Conservation (phyloP, 2,329 filamentous ascomycete genomes). For the Penicillium sp. region DNA sequence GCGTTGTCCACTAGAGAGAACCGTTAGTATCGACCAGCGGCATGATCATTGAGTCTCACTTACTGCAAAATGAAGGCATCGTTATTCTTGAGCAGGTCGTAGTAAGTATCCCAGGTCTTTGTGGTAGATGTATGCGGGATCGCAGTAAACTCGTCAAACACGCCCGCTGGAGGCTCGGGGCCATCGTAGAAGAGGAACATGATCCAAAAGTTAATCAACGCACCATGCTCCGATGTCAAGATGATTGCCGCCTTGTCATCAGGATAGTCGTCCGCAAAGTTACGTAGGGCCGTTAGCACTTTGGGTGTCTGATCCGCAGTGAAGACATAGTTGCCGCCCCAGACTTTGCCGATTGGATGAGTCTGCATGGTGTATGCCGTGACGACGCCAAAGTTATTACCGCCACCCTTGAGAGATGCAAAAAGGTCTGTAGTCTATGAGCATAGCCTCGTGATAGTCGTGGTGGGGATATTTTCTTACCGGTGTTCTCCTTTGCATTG, state of each 20-base stretch:
- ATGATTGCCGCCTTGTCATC: constrained; percentile 66
- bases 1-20: constrained; percentile 38
- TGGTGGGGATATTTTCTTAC: constrained; percentile 15
- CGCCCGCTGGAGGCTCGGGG: constrained; percentile 53
- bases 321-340: constrained; percentile 54
- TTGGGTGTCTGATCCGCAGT: constrained; percentile 41
- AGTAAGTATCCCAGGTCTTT: constrained; percentile 53
- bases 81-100: constrained; percentile 50
- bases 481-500: constrained; percentile 40
- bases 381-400: constrained; percentile 51
- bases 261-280: constrained; percentile 52
- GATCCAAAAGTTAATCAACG: constrained; percentile 58
- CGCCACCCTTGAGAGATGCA: constrained; percentile 48
- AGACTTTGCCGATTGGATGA: constrained; percentile 43
- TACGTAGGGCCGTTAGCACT: constrained; percentile 37
- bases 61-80: constrained; percentile 43
- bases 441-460: neutral
- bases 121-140: constrained; percentile 52
- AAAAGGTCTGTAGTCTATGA: constrained; percentile 42
- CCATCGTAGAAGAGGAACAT: constrained; percentile 68
- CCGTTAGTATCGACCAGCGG: constrained; percentile 6
- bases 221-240: constrained; percentile 55
- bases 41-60: neutral
- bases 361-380: constrained; percentile 44
- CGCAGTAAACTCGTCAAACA: constrained; percentile 61